Evolutionary conservation across 352 stramenopile species (phyloP).

Genomic region (Phytophthora niederhauseri): DNA sequence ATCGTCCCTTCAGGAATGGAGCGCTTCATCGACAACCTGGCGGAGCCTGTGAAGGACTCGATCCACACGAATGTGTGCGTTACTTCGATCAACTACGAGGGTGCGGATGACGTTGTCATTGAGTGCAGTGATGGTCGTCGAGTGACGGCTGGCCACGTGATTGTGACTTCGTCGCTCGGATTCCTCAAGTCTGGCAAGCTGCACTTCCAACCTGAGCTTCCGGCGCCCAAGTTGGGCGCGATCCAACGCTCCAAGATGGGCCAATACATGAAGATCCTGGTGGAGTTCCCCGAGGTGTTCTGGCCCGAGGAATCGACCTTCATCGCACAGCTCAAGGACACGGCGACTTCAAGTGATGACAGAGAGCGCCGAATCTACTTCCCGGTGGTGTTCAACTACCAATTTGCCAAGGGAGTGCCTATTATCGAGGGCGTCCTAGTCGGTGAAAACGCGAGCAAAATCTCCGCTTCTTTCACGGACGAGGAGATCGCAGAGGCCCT

Average conservation of each 20-base stretch:
- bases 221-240: conserved; percentile 43
- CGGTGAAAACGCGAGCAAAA: conserved; percentile 41
- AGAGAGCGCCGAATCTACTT: conserved; percentile 46
- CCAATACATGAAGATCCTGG: conserved; percentile 80
- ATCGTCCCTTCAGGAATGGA: conserved; percentile 60
- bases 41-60: conserved; percentile 31
- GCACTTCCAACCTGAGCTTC: conserved; percentile 55
- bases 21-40: conserved; percentile 49
- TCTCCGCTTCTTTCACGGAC: conserved; percentile 51
- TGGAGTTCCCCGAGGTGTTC: conserved; percentile 69
- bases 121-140: conserved; percentile 29
- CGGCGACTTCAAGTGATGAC: not conserved
- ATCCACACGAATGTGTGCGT: conserved; percentile 42
- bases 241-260: conserved; percentile 64
- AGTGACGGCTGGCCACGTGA: conserved; percentile 46
- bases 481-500: conserved; percentile 49
- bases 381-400: conserved; percentile 68
- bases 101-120: conserved; percentile 36
- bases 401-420: conserved; percentile 49
- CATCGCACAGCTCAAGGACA: conserved; percentile 40
- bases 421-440: conserved; percentile 67
- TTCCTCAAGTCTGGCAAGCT: conserved; percentile 52
- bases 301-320: conserved; percentile 58
- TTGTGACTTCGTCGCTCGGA: conserved; percentile 66
- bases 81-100: conserved; percentile 38